Percentiles rank a stretch among this genome's conserved stretches.
Evolutionary conservation across 176 grass and related monocot genomes (phyloP).

Genomic region (Cenchrus americanus): DNA sequence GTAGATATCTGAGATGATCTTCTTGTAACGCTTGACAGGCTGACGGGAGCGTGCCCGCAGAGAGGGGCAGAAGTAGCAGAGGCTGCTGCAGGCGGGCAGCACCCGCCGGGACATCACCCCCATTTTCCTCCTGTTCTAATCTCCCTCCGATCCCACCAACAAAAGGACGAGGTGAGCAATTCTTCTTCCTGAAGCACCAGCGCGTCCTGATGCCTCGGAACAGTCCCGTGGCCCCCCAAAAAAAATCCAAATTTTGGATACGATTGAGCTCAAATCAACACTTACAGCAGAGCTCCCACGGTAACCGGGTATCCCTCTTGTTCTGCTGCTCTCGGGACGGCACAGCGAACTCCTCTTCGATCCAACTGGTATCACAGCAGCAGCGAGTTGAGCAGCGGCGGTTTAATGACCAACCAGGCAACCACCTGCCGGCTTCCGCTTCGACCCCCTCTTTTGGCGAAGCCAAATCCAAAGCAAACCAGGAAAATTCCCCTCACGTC

Average conservation of each 20-base stretch:
- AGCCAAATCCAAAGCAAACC: conserved; percentile 37
- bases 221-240: background rate
- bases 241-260: background rate
- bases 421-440: conserved; percentile 1
- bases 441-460: background rate
- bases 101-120: conserved; percentile 89
- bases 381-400: background rate
- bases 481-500: conserved; percentile 28
- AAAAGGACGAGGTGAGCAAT: background rate
- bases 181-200: background rate
- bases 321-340: background rate
- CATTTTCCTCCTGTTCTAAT: conserved; percentile 37
- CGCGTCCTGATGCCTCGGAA: background rate
- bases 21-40: conserved; percentile 97
- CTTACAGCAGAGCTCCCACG: background rate
- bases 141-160: background rate
- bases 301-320: background rate
- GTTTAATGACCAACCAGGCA: background rate
- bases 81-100: conserved; percentile 79
- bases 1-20: conserved; percentile 76
- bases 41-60: conserved; percentile 77
- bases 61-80: conserved; percentile 91
- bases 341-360: background rate
- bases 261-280: background rate
- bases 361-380: conserved; percentile 11